Base-by-base conservation (phyloP, 208 protist genomes). In the Kentomonas sorsogonicus region DNA sequence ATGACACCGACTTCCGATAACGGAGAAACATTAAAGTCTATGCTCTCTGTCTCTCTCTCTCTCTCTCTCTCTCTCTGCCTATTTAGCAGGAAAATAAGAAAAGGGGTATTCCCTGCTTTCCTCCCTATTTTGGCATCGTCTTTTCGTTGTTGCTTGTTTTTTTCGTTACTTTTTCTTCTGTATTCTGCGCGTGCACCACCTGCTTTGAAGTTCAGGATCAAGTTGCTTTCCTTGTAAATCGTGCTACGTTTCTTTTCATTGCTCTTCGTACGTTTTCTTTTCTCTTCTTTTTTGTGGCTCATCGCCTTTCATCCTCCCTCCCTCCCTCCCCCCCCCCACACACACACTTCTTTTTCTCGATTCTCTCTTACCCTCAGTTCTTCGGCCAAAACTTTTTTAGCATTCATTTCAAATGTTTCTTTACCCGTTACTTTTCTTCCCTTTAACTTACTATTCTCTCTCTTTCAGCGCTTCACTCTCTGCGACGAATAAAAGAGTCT, bases 101-200 rank as follows among this genome's bases (percentile, higher is more conserved):
- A n/a, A n/a, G n/a, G n/a, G n/a, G n/a, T n/a, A n/a, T n/a, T n/a
- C n/a, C n/a, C n/a, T n/a, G n/a, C n/a, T 16, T 31, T 20, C 30
- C 20, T 31, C 11, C 20, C 44, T 58, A n/a, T 45, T 45, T 23
- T 58, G 18, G 11, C n/a, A 10, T 10, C 33, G 11, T 20, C 15
- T 18, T 27, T 55, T 9, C 50, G 11, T 13, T 20, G 45, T 20
- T 41, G 10, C 9, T 16, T 59, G 9, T 25, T 41, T 61, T 20
- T 11, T 61, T 61, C 22, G 46, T 18, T 27, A 26, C 44, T 45
- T 58, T 45, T 45, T 22, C 20, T 58, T 58, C 29, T 41, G n/a
- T 38, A 27, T 58, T 59, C 25, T 47, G 34, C 25, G 33, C 7
- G 3, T 4, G 13, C 25, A 34, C 16, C 1, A 40, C 26, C 15